phyloP scores from a whole-genome alignment of 495 filamentous ascomycete genomes.

The Staphylotrichum longicolle region DNA sequence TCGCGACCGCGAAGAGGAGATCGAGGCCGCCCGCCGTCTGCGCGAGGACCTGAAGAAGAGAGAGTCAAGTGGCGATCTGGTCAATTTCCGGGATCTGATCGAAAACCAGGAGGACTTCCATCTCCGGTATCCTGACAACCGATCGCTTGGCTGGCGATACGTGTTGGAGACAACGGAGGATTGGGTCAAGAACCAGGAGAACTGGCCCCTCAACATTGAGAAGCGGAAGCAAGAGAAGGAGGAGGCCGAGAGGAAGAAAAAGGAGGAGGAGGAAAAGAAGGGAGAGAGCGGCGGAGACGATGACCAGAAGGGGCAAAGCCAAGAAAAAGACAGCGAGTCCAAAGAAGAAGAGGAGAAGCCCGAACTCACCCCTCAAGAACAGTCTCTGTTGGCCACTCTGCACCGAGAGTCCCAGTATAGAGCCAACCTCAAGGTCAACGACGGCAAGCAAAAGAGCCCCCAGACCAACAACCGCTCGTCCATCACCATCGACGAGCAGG shows the following conservation, averaged over 20 bases:
- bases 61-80: constrained; percentile 5
- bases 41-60: constrained; percentile 2
- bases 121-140: constrained; percentile 17
- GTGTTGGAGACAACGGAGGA: constrained; percentile 24
- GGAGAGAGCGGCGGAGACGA: not conserved
- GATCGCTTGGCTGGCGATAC: constrained; percentile 23
- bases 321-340: not conserved
- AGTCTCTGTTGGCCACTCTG: constrained; percentile 9
- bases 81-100: constrained; percentile 26
- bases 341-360: constrained; percentile 1
- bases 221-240: constrained; percentile 9
- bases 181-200: constrained; percentile 22
- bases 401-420: constrained; percentile 1
- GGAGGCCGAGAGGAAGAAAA: constrained; percentile 5
- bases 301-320: not conserved
- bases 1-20: constrained; percentile 3
- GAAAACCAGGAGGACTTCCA: constrained; percentile 15
- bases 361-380: constrained; percentile 15
- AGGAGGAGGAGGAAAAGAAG: not conserved
- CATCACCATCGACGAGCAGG: constrained; percentile 25
- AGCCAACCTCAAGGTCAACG: constrained; percentile 14
- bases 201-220: constrained; percentile 17
- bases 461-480: constrained; percentile 23
- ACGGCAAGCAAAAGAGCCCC: constrained; percentile 16
- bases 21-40: constrained; percentile 8